Percentiles rank a stretch among this genome's conserved stretches.
Conservation (phyloP, 495 filamentous ascomycete species). For the Lineolata rhizophorae region DNA sequence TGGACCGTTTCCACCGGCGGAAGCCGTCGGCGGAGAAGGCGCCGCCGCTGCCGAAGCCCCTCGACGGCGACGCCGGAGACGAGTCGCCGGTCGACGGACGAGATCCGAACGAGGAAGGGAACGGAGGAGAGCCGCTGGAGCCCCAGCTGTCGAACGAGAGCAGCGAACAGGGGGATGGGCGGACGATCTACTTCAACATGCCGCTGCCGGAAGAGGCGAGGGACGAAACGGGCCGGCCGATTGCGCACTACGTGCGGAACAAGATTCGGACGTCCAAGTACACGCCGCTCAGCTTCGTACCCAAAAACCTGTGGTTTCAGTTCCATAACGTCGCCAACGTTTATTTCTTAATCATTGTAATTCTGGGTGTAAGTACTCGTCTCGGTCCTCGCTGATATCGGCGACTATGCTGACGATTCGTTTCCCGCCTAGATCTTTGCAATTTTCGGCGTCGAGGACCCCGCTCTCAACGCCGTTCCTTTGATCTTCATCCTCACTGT, state of each 20-base stretch:
- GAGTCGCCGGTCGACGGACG: conserved; percentile 3
- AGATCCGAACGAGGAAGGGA: conserved; percentile 21
- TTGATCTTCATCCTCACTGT: conserved; percentile 86
- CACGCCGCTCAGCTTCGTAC: conserved; percentile 86
- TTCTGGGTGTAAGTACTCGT: conserved; percentile 54
- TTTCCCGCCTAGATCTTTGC: conserved; percentile 79
- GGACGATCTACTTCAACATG: conserved; percentile 57
- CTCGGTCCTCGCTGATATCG: conserved; percentile 5
- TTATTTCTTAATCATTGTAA: conserved; percentile 92
- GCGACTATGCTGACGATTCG: too few species aligned
- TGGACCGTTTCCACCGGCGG: conserved; percentile 50
- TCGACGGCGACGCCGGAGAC: too few species aligned
- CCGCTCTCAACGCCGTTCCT: conserved; percentile 74
- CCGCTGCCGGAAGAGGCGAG: conserved; percentile 55
- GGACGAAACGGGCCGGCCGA: conserved; percentile 64
- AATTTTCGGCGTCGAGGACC: conserved; percentile 84
- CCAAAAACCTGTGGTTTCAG: conserved; percentile 91
- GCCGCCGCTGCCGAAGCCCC: conserved; percentile 27
- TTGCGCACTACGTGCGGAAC: conserved; percentile 55
- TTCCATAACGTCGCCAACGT: conserved; percentile 98
- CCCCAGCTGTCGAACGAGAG: conserved; percentile 16
- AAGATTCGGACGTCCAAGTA: conserved; percentile 98
- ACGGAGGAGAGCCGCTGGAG: conserved; percentile 19
- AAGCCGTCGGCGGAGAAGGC: conserved; percentile 26
- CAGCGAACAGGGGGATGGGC: conserved; percentile 18